Percentiles rank a stretch among this genome's conserved stretches.
Evolutionary conservation across 2,329 filamentous ascomycete species (phyloP).

Genomic region (Colletotrichum sp.): DNA sequence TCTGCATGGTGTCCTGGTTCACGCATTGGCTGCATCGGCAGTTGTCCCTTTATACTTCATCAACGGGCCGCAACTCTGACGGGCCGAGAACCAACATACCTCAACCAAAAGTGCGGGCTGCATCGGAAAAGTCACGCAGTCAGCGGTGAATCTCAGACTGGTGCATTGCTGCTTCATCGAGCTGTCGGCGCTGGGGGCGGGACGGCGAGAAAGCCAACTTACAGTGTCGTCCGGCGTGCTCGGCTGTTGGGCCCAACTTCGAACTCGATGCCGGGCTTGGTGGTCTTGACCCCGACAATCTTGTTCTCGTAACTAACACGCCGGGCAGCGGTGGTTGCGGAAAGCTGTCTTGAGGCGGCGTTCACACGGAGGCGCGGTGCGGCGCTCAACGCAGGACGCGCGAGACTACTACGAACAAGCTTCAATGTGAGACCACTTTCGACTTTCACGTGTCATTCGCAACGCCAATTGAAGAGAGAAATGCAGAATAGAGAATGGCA

Average conservation of each 20-base stretch:
- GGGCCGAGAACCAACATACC: slow-evolving; percentile 1
- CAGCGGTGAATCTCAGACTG: neutral
- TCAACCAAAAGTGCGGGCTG: slow-evolving; percentile 24
- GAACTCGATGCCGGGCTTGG: slow-evolving; percentile 9
- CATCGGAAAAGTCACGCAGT: neutral
- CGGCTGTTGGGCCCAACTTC: neutral
- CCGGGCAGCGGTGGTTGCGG: slow-evolving; percentile 2
- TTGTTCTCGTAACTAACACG: neutral
- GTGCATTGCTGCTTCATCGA: neutral
- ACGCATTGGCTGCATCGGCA: slow-evolving; percentile 47
- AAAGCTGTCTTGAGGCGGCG: neutral
- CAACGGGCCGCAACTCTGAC: neutral
- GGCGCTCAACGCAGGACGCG: neutral
- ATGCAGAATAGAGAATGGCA: neutral
- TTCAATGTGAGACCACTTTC: neutral
- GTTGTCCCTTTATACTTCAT: slow-evolving; percentile 39
- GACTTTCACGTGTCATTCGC: neutral
- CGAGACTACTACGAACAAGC: neutral
- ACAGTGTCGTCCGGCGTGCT: slow-evolving; percentile 19
- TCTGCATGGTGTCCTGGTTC: slow-evolving; percentile 46
- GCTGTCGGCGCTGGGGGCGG: neutral
- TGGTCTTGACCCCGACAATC: neutral
- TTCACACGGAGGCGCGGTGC: neutral
- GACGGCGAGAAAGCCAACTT: neutral
- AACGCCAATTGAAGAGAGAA: neutral